phyloP scores from a whole-genome alignment of 176 grass and related monocot species.

The Melocanna baccifera region DNA sequence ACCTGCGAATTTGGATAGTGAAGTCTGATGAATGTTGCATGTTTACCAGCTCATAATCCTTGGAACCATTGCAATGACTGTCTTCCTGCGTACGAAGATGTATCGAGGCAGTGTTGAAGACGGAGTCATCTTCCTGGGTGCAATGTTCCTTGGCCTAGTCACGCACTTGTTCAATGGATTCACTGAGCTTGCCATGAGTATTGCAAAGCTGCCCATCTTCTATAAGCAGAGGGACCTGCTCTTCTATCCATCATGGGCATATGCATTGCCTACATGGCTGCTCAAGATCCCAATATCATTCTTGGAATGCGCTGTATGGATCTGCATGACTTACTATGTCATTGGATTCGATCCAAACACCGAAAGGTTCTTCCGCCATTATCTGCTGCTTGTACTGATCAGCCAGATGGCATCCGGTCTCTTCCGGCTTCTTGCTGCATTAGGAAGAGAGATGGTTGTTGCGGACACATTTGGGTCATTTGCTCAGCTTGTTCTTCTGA shows the following conservation, averaged over 20 bases:
- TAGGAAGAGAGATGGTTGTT: conserved; percentile 95
- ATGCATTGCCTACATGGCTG: conserved; percentile 83
- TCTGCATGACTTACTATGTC: conserved; percentile 84
- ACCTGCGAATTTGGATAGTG: not conserved
- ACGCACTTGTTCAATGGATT: conserved; percentile 96
- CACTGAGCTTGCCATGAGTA: conserved; percentile 84
- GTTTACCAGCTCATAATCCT: conserved; percentile 84
- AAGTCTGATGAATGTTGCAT: not conserved
- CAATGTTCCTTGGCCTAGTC: conserved; percentile 91
- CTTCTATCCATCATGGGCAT: conserved; percentile 94
- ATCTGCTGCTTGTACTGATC: conserved; percentile 78
- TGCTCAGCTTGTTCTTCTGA: conserved; percentile 84
- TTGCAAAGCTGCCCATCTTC: conserved; percentile 85
- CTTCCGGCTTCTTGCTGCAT: conserved; percentile 80
- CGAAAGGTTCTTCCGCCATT: conserved; percentile 89
- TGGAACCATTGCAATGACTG: conserved; percentile 82
- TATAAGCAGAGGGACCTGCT: conserved; percentile 93
- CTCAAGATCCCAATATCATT: conserved; percentile 94
- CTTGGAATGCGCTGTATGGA: conserved; percentile 85
- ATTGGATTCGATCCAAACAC: conserved; percentile 88
- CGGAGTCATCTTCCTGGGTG: conserved; percentile 78
- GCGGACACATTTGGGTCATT: conserved; percentile 94
- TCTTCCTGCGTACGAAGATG: conserved; percentile 86
- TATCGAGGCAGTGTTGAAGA: conserved; percentile 48
- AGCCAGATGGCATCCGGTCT: conserved; percentile 94